These are phyloP conservation scores for Fusarium graminum DNA, from an alignment of 2,329 filamentous ascomycete genomes.

Conservation along the genomic window DNA sequence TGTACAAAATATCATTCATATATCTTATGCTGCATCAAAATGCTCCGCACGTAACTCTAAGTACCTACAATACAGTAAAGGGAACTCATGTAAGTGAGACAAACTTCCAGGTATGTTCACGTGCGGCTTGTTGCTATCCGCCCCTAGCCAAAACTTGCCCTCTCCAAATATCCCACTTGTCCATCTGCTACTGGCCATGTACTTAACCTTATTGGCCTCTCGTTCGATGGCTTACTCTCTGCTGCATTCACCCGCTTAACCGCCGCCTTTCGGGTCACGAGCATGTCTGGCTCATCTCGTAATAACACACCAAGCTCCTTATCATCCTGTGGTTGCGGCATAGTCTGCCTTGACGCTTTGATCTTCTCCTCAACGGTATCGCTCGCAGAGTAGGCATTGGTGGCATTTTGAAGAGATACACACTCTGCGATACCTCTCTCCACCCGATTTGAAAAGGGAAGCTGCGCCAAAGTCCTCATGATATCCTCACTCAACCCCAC, in stretches of 20 bases:
- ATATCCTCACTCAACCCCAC: constrained; percentile 45
- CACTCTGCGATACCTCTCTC: constrained; percentile 27
- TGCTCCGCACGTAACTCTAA: not conserved
- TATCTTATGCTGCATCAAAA: constrained; percentile 12
- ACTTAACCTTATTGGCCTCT: constrained; percentile 30
- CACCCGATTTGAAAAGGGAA: constrained; percentile 13
- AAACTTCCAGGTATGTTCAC: constrained; percentile 26
- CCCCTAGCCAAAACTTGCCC: constrained; percentile 23
- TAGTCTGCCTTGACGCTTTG: not conserved
- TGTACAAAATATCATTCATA: constrained; percentile 25
- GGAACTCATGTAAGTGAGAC: constrained; percentile 19
- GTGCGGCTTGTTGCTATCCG: constrained; percentile 28
- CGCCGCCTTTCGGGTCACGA: constrained; percentile 9
- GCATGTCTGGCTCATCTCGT: constrained; percentile 11
- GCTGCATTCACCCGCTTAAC: constrained; percentile 24
- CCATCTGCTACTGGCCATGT: constrained; percentile 38
- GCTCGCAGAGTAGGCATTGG: not conserved
- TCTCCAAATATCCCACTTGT: constrained; percentile 33
- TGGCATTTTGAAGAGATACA: constrained; percentile 16
- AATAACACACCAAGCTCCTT: constrained; percentile 4
- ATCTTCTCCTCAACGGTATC: not conserved
- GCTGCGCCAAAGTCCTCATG: constrained; percentile 19
- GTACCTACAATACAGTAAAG: constrained; percentile 8
- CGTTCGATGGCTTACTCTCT: constrained; percentile 16
- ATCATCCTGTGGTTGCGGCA: constrained; percentile 1